A percentile compares a stretch with the other conserved stretches of the same genome.
Conservation (phyloP, 306 rosid species). For the Inga laurina region DNA sequence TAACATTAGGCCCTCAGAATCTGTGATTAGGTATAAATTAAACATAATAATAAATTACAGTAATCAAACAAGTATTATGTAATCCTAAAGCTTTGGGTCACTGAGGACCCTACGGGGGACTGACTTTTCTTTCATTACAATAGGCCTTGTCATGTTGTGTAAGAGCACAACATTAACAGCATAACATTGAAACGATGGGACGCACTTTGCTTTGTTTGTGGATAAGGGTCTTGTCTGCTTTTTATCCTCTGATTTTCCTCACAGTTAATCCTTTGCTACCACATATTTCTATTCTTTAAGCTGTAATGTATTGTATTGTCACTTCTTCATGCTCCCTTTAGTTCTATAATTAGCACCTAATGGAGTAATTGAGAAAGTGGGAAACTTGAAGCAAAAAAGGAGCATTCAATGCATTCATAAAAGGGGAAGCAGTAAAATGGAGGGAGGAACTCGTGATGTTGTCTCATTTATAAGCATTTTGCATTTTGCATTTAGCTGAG, state of each 20-base stretch:
- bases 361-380: not conserved
- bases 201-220: slow-evolving; percentile 21
- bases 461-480: not conserved
- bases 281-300: slow-evolving; percentile 3
- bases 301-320: not conserved
- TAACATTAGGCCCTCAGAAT: not conserved
- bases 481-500: slow-evolving; percentile 11
- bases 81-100: not conserved
- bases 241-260: not conserved
- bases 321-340: not conserved
- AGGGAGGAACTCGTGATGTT: not conserved
- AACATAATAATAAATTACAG: not conserved
- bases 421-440: not conserved
- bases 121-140: not conserved
- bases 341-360: not conserved
- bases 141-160: not conserved
- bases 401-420: slow-evolving; percentile 13
- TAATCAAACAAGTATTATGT: not conserved
- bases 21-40: not conserved
- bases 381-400: slow-evolving; percentile 23
- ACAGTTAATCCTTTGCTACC: slow-evolving; percentile 13
- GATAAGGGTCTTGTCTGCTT: slow-evolving; percentile 24
- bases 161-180: not conserved
- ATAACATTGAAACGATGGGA: slow-evolving; percentile 20
- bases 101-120: not conserved